Evolutionary conservation across 192 early-diverging fungal genomes (phyloP), one percentile per base, ranked within the genome.

Genomic region (Fimicolochytrium jonesii): DNA sequence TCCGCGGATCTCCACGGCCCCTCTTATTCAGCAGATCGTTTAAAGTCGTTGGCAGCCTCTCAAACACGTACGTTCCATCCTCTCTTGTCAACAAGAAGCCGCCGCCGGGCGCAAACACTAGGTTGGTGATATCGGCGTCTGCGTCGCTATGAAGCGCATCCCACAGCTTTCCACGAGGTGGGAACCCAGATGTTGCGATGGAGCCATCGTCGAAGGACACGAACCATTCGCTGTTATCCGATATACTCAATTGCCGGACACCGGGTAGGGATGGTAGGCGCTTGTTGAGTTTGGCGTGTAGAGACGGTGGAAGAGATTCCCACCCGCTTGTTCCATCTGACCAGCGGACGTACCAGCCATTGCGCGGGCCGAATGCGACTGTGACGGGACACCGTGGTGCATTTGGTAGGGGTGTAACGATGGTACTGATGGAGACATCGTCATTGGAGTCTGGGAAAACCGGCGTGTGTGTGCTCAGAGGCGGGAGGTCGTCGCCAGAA

Each of bases 71-170:
- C 32, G 70, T 52, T 6, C 70, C 70, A 29, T 72, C 61, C 9
- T 67, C 48, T 25, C 64, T 25, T 9, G 61, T 46, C 25, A 72
- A 34, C 7, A 67, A 33, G 61, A 65, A 72, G 3, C 70, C 70
- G 11, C 65, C 70, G 42, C 59, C 70, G 13, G 70, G 70, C n/a
- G 70, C 70, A 72, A 72, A 72, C 36, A 60, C 52, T 2, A 72
- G 47, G 22, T 49, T 45, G 11, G 35, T 57, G 17, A 67, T 47
- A 25, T 64, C 70, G 17, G 56, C 64, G 37, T 62, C 64, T 17
- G 37, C 49, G 9, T 61, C 48, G 36, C 61, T 56, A 36, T 55
- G 49, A 20, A 72, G 30, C 1, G 48, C 64, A 33, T 72, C 59
- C 32, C 29, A 45, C 15, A 72, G 49, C 56, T 56, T 59, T 6